Evolutionary conservation across 1,284 basidiomycete species (phyloP).

Genomic region (Vanrija sp.): DNA sequence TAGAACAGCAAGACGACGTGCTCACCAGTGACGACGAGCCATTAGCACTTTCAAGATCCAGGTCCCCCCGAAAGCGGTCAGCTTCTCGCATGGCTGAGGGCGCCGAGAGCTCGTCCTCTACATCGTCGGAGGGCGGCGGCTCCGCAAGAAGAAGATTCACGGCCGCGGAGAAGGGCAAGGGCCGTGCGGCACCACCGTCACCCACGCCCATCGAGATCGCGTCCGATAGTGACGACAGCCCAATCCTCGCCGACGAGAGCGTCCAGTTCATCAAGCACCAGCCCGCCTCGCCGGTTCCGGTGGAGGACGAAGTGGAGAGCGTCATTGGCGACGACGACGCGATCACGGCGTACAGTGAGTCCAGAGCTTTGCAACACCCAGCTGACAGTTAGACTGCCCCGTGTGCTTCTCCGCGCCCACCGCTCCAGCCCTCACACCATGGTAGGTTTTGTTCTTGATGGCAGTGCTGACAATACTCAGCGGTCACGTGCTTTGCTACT

Average conservation of each 20-base stretch:
- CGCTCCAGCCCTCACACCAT: slow-evolving; percentile 35
- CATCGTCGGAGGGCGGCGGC: too few relatives aligned
- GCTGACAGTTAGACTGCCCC: slow-evolving; percentile 32
- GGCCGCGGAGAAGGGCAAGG: slow-evolving; percentile 23
- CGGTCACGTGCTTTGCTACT: slow-evolving; percentile 42
- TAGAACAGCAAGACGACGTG: too few relatives aligned
- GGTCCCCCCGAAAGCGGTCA: too few relatives aligned
- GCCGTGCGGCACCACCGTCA: slow-evolving; percentile 4
- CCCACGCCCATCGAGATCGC: slow-evolving; percentile 1
- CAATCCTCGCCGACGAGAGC: slow-evolving; percentile 3
- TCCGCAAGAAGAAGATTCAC: slow-evolving; percentile 12
- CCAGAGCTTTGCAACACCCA: neutral
- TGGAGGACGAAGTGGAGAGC: neutral
- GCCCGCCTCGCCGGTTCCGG: neutral
- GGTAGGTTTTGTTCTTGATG: slow-evolving; percentile 22
- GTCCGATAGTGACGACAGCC: slow-evolving; percentile 3
- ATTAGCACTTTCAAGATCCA: too few relatives aligned
- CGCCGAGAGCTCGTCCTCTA: too few relatives aligned
- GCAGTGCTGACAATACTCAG: slow-evolving; percentile 15
- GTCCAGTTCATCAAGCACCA: slow-evolving; percentile 8
- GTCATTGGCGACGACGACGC: slow-evolving; percentile 9
- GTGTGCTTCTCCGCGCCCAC: slow-evolving; percentile 39
- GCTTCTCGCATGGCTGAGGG: too few relatives aligned
- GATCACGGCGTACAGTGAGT: slow-evolving; percentile 16
- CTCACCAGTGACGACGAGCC: too few relatives aligned